These are phyloP conservation scores for Kodamaea kakaduensis DNA, from an alignment of 805 yeast species.

Conservation along the genomic window DNA sequence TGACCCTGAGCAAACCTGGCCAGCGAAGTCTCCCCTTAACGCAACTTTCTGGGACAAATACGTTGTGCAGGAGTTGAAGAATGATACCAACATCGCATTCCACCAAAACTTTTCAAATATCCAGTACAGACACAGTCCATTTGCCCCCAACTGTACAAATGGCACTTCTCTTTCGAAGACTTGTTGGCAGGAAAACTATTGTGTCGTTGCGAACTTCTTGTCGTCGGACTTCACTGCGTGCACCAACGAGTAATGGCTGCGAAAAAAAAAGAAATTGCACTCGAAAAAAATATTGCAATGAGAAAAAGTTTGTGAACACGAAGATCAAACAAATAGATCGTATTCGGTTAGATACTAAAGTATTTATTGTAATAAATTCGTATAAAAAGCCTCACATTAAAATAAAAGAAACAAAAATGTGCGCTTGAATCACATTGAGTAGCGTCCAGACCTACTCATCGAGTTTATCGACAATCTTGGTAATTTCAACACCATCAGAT, in stretches of 20 bases:
- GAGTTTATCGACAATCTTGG: slow-evolving; percentile 16
- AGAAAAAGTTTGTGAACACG: not conserved
- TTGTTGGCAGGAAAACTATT: slow-evolving; percentile 31
- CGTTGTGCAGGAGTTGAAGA: slow-evolving; percentile 45
- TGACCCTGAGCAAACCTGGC: slow-evolving; percentile 53
- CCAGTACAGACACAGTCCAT: slow-evolving; percentile 54
- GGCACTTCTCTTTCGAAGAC: slow-evolving; percentile 12
- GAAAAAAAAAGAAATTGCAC: no score
- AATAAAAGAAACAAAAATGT: no score
- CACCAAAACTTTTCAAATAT: slow-evolving; percentile 49
- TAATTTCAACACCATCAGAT: slow-evolving; percentile 30
- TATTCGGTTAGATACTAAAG: not conserved
- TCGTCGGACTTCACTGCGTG: slow-evolving; percentile 29
- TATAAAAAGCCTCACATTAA: no score
- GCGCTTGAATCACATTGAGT: no score
- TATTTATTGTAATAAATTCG: no score
- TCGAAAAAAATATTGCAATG: not conserved
- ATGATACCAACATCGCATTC: slow-evolving; percentile 32
- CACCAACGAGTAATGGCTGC: no score
- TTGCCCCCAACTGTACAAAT: slow-evolving; percentile 44
- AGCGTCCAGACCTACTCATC: not conserved
- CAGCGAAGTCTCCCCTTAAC: slow-evolving; percentile 53
- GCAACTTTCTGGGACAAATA: slow-evolving; percentile 62
- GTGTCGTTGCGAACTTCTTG: slow-evolving; percentile 37
- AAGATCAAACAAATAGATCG: not conserved